Percentiles rank a stretch among this genome's conserved stretches.
phyloP scores from a whole-genome alignment of 164 flowering plant species.

The Vitis vinifera region DNA sequence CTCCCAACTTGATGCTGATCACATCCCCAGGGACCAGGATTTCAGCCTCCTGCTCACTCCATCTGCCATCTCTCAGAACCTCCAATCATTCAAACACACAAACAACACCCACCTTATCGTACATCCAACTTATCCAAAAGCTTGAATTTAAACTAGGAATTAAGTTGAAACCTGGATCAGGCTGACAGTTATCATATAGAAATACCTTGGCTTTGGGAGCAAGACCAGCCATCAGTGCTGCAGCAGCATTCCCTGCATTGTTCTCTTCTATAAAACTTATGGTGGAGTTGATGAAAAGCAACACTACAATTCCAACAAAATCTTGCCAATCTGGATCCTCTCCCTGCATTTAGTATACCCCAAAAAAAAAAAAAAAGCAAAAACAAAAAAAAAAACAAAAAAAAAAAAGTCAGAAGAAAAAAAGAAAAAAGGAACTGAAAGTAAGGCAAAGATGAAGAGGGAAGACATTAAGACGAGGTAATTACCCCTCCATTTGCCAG shows the following conservation, averaged over 20 bases:
- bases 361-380: no score
- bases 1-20: constrained; percentile 51
- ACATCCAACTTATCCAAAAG: no score
- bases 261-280: constrained; percentile 57
- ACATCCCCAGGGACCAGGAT: constrained; percentile 56
- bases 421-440: no score
- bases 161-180: no score
- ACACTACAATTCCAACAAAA: constrained; percentile 35
- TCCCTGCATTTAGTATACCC: constrained; percentile 24
- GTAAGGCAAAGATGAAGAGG: background rate
- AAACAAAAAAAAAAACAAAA: no score
- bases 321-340: constrained; percentile 54
- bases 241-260: constrained; percentile 64
- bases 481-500: constrained; percentile 51
- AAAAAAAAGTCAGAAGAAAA: background rate
- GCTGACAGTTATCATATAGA: background rate
- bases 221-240: constrained; percentile 58
- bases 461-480: background rate
- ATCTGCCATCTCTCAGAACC: constrained; percentile 53
- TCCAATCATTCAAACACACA: constrained; percentile 7
- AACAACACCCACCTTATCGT: no score
- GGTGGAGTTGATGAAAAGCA: constrained; percentile 56
- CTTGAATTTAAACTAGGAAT: no score
- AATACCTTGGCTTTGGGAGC: constrained; percentile 55
- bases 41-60: constrained; percentile 54